A percentile compares a stretch with the other conserved stretches of the same genome.
phyloP scores from a whole-genome alignment of 352 stramenopile species.

The Phytophthora podocarpi region DNA sequence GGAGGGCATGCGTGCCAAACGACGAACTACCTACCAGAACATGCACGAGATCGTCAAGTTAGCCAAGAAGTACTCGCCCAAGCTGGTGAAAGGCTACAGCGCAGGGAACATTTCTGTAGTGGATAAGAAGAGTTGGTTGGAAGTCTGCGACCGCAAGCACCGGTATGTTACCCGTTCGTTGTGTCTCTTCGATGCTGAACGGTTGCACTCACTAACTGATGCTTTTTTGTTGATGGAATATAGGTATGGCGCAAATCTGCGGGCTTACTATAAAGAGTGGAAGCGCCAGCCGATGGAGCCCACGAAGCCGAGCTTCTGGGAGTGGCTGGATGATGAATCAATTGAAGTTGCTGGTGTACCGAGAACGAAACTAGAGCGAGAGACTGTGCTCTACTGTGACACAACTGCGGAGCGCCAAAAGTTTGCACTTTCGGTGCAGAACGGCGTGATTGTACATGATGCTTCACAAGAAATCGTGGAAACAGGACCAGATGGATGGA shows the following conservation, averaged over 20 bases:
- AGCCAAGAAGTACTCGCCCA: slow-evolving; percentile 89
- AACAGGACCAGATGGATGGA: slow-evolving; percentile 95
- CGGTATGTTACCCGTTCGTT: slow-evolving; percentile 57
- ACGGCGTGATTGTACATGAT: slow-evolving; percentile 71
- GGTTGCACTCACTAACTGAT: neutral
- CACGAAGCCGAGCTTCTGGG: slow-evolving; percentile 85
- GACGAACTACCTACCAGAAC: slow-evolving; percentile 82
- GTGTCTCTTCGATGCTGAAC: neutral
- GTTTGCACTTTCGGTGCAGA: slow-evolving; percentile 85
- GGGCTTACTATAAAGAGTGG: slow-evolving; percentile 97
- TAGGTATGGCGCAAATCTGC: slow-evolving; percentile 96
- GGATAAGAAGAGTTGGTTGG: slow-evolving; percentile 91
- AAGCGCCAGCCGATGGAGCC: slow-evolving; percentile 79
- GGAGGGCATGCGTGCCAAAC: slow-evolving; percentile 75
- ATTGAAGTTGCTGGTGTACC: slow-evolving; percentile 89
- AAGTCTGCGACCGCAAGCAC: slow-evolving; percentile 90
- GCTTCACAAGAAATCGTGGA: slow-evolving; percentile 78
- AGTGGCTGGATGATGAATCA: slow-evolving; percentile 88
- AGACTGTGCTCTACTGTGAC: slow-evolving; percentile 96
- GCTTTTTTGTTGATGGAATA: slow-evolving; percentile 2
- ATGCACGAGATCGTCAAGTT: slow-evolving; percentile 91
- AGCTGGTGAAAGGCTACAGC: slow-evolving; percentile 89
- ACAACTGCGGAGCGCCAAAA: slow-evolving; percentile 88
- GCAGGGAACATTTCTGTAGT: slow-evolving; percentile 90
- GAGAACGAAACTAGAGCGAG: slow-evolving; percentile 92